Evolutionary conservation across 371 early-diverging fungal species (phyloP), one percentile per base, ranked within the genome.

Genomic region (Apophysomyces trapeziformis): DNA sequence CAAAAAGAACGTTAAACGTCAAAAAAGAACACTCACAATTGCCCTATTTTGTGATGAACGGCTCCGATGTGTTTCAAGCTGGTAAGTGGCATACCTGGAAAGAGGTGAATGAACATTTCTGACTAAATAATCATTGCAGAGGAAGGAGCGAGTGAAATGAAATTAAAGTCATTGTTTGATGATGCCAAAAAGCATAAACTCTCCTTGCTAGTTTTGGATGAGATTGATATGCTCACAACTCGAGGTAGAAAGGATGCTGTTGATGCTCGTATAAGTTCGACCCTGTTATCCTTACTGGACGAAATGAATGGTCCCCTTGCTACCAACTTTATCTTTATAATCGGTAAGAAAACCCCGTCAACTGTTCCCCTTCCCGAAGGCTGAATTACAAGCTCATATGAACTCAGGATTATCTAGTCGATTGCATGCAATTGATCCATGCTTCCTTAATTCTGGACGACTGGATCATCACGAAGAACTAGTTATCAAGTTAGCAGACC

Each of bases 61-160:
- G 90, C 57, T 86, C 93, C 11, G 91, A 93, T 66, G 72, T 93
- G 7, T 93, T 92, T 64, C 81, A 83, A 67, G 74, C 85, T 65
- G 87, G 91, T 88, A 78, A 45, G 7, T 36, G 54, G 32, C 32
- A 26, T 26, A 58, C 18, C 58, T 16, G 16, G 7, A 36, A 44
- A 13, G 41, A 41, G 13, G 13, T 5, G 13, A 32, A 54, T 5
- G 9, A 60, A 66, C 9, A 36, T 41, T 61, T 50, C 36, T 50
- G 16, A 59, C 45, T 14, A 39, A 45, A 38, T 14, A 9, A 13
- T 14, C 16, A 32, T 4, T 60, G 18, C 68, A 88, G 89, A 87
- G 76, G 85, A 85, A 61, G 90, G 89, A 1, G 83, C 77, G 0
- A 86, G 81, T 60, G 89, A 90, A 62, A 61, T 63, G 14, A 76